A percentile compares a stretch with the other conserved stretches of the same genome.
phyloP scores from a whole-genome alignment of 768 basidiomycete genomes.

The Rhizopogon vulgaris region DNA sequence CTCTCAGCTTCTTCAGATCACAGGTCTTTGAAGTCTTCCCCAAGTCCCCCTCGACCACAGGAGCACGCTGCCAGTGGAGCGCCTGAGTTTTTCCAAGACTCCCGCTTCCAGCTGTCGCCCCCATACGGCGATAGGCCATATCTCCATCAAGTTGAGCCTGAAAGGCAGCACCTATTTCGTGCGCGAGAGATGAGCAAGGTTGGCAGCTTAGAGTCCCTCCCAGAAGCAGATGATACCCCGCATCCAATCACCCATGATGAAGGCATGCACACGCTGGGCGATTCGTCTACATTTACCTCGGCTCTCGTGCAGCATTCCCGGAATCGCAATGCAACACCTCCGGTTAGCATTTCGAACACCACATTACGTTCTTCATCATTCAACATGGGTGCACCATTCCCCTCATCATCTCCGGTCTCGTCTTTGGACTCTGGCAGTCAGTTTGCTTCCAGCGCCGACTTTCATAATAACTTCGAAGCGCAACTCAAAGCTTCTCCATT shows the following conservation, averaged over 20 bases:
- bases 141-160: conserved; percentile 39
- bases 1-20: conserved; percentile 59
- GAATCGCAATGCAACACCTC: conserved; percentile 40
- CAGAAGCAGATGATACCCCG: conserved; percentile 50
- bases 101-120: conserved; percentile 32
- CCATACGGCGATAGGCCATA: conserved; percentile 38
- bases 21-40: conserved; percentile 64
- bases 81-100: conserved; percentile 15
- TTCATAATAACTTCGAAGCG: conserved; percentile 50
- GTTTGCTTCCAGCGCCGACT: conserved; percentile 43
- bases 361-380: conserved; percentile 36
- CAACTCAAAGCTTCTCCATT: conserved; percentile 73
- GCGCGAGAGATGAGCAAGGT: conserved; percentile 44
- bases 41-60: conserved; percentile 41
- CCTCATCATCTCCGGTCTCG: conserved; percentile 71
- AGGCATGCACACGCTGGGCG: conserved; percentile 18
- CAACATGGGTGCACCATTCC: conserved; percentile 38
- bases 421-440: conserved; percentile 73
- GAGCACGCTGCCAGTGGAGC: conserved; percentile 21
- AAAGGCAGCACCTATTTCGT: conserved; percentile 35
- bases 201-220: conserved; percentile 45
- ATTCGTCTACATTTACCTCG: conserved; percentile 33
- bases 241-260: conserved; percentile 26
- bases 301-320: conserved; percentile 32
- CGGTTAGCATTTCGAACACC: conserved; percentile 30